Evolutionary conservation across 768 basidiomycete genomes (phyloP), one percentile per base, ranked within the genome.

Genomic region (Termitomyces sp.): DNA sequence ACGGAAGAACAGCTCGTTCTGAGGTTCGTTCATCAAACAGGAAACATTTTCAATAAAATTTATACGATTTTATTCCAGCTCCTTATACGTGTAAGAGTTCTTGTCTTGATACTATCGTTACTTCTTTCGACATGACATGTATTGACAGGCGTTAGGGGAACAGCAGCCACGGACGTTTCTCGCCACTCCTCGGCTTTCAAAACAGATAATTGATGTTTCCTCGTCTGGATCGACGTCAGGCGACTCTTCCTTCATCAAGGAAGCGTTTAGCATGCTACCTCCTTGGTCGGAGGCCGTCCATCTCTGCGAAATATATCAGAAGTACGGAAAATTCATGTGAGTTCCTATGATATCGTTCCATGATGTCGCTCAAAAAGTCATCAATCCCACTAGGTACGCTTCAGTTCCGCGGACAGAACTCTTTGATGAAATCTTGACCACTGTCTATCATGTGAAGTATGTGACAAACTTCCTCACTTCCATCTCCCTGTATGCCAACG

Each of bases 1-100:
- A 85, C 57, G 87, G 89, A 18, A 77, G 79, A 57, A 89, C 86
- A 0, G 84, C 89, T 6, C 81, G 86, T 37, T 77, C 85, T 24
- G 88, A 90, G 78, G 87, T 88, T 62, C 51, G 80, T 64, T 12
- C 33, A 10, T 50, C 24, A 27, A 48, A 32, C 9, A 27, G 30
- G n/a, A 46, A 14, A 36, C 2, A 10, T 36, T 45, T 39, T 3
- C 6, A 30, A 6, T 32, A 33, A 6, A 22, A 36, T 33, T 47
- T 30, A 53, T 59, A 4, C 56, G 7, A 32, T 27, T 56, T 34
- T 30, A 56, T 64, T 54, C 34, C 57, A 87, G 86, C 84, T 81
- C 65, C 79, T 87, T 24, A 79, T 84, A n/a, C 79, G 79, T 60
- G 86, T 85, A 72, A 53, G 72, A 40, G 18, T 47, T 40, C 24